Conservation (phyloP, 352 stramenopile genomes). For the Thraustochytrium sp. region DNA sequence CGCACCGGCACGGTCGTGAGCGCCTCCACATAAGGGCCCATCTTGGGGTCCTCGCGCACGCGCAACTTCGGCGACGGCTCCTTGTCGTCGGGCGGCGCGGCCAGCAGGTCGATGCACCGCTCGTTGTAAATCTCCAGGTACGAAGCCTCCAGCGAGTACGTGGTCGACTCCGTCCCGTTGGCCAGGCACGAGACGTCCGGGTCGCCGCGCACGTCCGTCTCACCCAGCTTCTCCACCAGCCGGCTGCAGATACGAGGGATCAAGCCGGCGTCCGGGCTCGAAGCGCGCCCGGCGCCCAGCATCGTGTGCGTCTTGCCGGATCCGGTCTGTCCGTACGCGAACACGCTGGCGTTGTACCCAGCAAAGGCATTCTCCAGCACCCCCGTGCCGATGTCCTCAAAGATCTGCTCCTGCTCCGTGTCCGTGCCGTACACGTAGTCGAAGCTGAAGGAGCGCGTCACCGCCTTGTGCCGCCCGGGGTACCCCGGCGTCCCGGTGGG, state of each 20-base stretch:
- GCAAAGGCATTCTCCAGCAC: conserved; percentile 54
- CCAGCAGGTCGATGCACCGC: conserved; percentile 77
- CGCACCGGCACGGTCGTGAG: background rate
- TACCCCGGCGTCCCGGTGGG: background rate
- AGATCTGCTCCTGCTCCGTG: conserved; percentile 69
- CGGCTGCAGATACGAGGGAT: conserved; percentile 27
- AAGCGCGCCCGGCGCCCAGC: conserved; percentile 48
- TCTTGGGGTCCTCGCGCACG: conserved; percentile 13
- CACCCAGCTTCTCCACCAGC: background rate
- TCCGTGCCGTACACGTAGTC: conserved; percentile 68
- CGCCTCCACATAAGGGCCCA: conserved; percentile 21
- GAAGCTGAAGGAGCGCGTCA: conserved; percentile 62
- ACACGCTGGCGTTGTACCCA: conserved; percentile 49
- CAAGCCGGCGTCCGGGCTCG: background rate
- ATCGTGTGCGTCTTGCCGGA: conserved; percentile 60
- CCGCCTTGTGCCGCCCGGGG: background rate
- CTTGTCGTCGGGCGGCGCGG: background rate
- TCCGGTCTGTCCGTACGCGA: conserved; percentile 42
- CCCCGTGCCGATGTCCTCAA: conserved; percentile 64
- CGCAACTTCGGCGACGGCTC: conserved; percentile 60
- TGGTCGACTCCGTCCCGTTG: background rate
- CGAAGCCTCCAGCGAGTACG: conserved; percentile 30
- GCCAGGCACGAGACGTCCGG: conserved; percentile 66
- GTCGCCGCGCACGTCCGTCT: conserved; percentile 60
- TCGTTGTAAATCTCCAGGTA: conserved; percentile 78